These are phyloP conservation scores for Globisporangium abappressorium DNA, from an alignment of 352 stramenopile genomes.

Conservation along the genomic window DNA sequence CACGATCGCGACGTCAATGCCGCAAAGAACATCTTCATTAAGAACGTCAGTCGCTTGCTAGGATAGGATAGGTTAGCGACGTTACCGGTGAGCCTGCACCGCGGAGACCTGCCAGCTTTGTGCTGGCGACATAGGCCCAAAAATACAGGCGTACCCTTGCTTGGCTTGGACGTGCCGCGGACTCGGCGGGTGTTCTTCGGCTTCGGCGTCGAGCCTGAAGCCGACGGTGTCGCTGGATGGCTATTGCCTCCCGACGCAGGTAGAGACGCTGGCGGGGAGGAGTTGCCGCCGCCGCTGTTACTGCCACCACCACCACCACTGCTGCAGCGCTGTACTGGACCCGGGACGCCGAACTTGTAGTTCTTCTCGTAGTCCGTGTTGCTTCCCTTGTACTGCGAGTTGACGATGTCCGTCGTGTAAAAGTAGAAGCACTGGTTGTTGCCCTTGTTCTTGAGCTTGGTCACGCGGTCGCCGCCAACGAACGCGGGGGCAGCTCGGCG, in stretches of 20 bases:
- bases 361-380: conserved; percentile 36
- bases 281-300: neutral
- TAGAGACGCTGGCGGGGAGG: neutral
- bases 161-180: neutral
- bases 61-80: no score
- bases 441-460: conserved; percentile 33
- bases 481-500: conserved; percentile 48
- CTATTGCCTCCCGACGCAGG: neutral
- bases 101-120: no score
- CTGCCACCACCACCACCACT: conserved; percentile 6
- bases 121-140: no score
- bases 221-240: neutral
- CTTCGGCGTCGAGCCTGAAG: neutral
- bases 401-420: conserved; percentile 46
- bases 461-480: conserved; percentile 51
- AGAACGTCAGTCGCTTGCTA: no score
- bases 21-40: no score
- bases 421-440: conserved; percentile 58
- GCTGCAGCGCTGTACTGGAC: conserved; percentile 38
- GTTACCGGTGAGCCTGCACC: no score
- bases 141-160: no score
- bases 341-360: conserved; percentile 51
- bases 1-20: no score
- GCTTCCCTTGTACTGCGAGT: conserved; percentile 38
- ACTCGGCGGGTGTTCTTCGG: neutral